Base-by-base conservation (phyloP, 2,329 filamentous ascomycete species). In the Ploettnerulaceae sp. region DNA sequence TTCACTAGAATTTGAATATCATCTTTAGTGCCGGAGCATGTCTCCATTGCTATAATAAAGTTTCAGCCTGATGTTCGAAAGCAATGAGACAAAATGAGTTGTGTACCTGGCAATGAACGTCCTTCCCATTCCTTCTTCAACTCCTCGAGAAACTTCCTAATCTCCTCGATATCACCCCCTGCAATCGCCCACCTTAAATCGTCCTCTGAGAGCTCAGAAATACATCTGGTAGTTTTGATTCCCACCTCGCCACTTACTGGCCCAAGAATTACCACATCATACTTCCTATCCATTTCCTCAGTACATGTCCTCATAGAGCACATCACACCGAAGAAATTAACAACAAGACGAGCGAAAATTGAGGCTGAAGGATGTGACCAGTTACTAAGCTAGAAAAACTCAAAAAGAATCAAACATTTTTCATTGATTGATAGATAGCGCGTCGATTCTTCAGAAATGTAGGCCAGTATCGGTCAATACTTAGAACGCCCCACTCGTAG, bases 181-280 rank as follows among this genome's bases (percentile, higher is more conserved):
- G 33, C 42, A 28, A 45, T 17, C 11, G 42, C 33, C 42, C 42
- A 45, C 20, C 28, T 37, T 6, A 45, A 21, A 17, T 45, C 33
- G 15, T 37, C 29, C 24, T 24, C 11, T 3, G 31, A 18, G n/a
- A 45, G 34, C 25, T 25, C 26, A 6, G 9, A 28, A 9, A 45
- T 21, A 14, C 37, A 33, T 21, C 31, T 17, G 1, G 22, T 11
- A 2, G 26, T 29, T 12, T 18, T 21, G 7, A 31, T n/a, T 5
- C 42, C 42, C 2, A 32, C n/a, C 7, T 40, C 37, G 24, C 37
- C 21, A 17, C 37, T 31, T 4, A 7, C 29, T 5, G 37, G 37
- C 37, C 29, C 42, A 6, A 45, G 32, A 9, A 45, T 7, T 4
- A 45, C 15, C 11, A 45, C 8, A n/a, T 45, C 42, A 25, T 45